Evolutionary conservation across 179 eudicot species (phyloP).

Genomic region (Silene coronaria): DNA sequence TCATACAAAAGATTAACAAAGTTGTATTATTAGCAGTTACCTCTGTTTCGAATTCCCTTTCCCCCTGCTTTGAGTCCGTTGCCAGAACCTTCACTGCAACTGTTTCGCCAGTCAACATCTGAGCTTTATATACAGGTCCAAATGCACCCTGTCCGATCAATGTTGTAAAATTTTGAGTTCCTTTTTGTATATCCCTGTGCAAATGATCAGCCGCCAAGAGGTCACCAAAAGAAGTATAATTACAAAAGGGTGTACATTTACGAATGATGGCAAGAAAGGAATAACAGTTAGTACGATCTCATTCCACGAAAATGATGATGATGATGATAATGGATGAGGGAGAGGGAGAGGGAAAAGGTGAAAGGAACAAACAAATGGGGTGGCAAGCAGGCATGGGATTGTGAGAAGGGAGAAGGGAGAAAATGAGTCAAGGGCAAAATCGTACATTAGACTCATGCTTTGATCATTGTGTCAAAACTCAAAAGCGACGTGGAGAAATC

Average conservation of each 20-base stretch:
- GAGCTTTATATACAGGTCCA: slow-evolving; percentile 94
- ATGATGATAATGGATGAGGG: too few relatives aligned
- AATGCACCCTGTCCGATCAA: slow-evolving; percentile 90
- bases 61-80: slow-evolving; percentile 90
- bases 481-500: too few relatives aligned
- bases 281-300: background rate
- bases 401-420: too few relatives aligned
- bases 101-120: slow-evolving; percentile 75
- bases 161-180: slow-evolving; percentile 86
- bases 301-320: background rate
- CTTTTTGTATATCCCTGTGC: slow-evolving; percentile 89
- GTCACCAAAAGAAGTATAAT: slow-evolving; percentile 4
- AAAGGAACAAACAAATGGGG: too few relatives aligned
- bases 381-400: too few relatives aligned
- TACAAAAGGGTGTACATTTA: background rate
- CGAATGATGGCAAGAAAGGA: background rate
- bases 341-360: too few relatives aligned
- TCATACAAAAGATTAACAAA: background rate
- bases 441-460: too few relatives aligned
- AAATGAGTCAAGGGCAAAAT: too few relatives aligned
- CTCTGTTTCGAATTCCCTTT: slow-evolving; percentile 90
- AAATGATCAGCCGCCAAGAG: slow-evolving; percentile 11
- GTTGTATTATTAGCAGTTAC: slow-evolving; percentile 26
- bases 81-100: slow-evolving; percentile 97
- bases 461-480: too few relatives aligned